Evolutionary conservation across 495 filamentous ascomycete genomes (phyloP).

Genomic region (Podospora australis): DNA sequence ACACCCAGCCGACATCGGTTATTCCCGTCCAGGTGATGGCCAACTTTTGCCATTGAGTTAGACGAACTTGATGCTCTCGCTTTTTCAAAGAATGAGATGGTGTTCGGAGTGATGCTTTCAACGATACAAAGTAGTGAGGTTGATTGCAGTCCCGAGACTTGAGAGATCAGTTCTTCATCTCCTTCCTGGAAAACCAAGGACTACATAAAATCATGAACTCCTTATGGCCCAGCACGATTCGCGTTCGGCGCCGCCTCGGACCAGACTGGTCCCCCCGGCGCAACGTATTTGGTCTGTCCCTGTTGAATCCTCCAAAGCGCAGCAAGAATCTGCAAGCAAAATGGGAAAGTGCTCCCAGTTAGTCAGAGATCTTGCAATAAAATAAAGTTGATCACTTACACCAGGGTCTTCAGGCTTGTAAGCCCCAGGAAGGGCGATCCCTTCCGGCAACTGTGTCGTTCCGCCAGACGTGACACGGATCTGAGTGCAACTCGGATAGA

Average conservation of each 20-base stretch:
- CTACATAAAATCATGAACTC: no score
- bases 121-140: no score
- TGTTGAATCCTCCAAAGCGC: slow-evolving; percentile 16
- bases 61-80: no score
- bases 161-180: no score
- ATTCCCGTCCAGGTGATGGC: no score
- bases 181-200: no score
- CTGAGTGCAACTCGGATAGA: slow-evolving; percentile 58
- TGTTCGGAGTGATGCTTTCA: no score
- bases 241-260: slow-evolving; percentile 16
- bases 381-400: slow-evolving; percentile 13
- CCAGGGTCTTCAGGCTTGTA: slow-evolving; percentile 34
- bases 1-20: no score
- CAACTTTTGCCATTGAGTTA: no score
- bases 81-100: no score
- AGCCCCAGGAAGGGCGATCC: slow-evolving; percentile 37
- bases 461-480: slow-evolving; percentile 46
- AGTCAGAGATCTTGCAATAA: background rate
- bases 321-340: slow-evolving; percentile 8
- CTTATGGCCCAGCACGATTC: slow-evolving; percentile 13
- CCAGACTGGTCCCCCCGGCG: slow-evolving; percentile 16
- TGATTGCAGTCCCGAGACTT: no score
- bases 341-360: no score
- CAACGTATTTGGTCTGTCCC: slow-evolving; percentile 9
- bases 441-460: slow-evolving; percentile 19